Evolutionary conservation across 306 rosid species (phyloP), one percentile per base, ranked within the genome.

Genomic region (Potentilla sterilis): DNA sequence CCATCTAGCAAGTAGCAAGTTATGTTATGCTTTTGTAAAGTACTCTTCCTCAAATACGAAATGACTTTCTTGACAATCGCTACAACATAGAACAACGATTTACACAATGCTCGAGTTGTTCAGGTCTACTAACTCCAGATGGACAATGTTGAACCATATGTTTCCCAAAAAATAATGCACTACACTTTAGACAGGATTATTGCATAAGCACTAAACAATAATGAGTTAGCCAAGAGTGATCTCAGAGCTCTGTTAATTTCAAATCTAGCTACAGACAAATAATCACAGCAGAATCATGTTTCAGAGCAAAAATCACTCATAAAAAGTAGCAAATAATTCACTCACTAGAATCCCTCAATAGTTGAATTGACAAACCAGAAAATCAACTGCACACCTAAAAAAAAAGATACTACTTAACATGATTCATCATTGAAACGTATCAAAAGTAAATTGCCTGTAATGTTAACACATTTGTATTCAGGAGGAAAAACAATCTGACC

Each of bases 401-500:
- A 13, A 38, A 38, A n/a, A 16, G 13, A 55, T 5, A 11, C 44
- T 3, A 21, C 35, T 54, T 18, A 72, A 38, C 37, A 22, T 7
- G 52, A 18, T 37, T 55, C 4, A 15, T 37, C 40, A 54, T 6
- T 13, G 7, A 72, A 51, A 10, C 37, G 13, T 43, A 63, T 32
- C 71, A 61, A 62, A 42, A 75, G 59, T 48, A 72, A 28, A n/a
- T 10, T 44, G 24, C n/a, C n/a, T 0, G 1, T 7, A 54, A 38
- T 51, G 48, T 37, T 5, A 5, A 54, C 59, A n/a, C 1, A 54
- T n/a, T 8, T 55, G 9, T 21, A 21, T 57, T 14, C 40, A 63
- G 16, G n/a, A 85, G 35, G 13, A 67, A 41, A 76, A 70, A 85
- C 57, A 1, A 83, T 21, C 82, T 67, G 76, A 88, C 92, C 87